Evolutionary conservation across 352 stramenopile genomes (phyloP), one percentile per base, ranked within the genome.

Genomic region (Globisporangium echinulatum): DNA sequence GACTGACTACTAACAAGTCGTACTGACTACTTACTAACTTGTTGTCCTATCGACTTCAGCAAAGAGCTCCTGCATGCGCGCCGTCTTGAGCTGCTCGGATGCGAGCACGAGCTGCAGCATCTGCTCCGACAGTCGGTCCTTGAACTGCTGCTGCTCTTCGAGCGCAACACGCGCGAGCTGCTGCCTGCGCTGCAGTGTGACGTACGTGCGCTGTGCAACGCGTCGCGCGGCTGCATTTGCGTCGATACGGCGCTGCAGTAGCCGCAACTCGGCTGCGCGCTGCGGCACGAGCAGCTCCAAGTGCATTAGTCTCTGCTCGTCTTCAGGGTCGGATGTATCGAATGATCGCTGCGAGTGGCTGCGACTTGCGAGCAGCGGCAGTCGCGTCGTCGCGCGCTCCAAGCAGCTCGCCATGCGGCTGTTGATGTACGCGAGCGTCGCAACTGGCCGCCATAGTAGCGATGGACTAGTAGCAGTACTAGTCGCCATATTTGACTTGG

Each of bases 11-110:
- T 33, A 3, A 33, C 25, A 33, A 33, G 25, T 3, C 25, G 25
- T 33, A 3, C 25, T 33, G 25, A 33, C 25, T 33, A 33, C 25
- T 33, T 33, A 33, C 25, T 33, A 2, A 33, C 25, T 33, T 44
- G 14, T 17, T 33, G 49, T 42, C 3, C 52, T 33, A 49, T 91
- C 82, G 5, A 88, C 75, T 36, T 90, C 60, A 0, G 74, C 75
- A 60, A 92, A 92, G 38, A 93, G 75, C 59, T 87, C 58, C 50
- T 87, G 77, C 83, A 94, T 90, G 46, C 70, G 75, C 38, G 68
- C 65, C 50, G 85, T 90, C 69, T 91, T 94, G 19, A 84, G 66
- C 33, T 73, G 72, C 59, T 94, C 79, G 37, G 71, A 85, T 0
- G 63, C 66, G 44, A 85, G 44, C 62, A 94, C 76, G 52, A 94